Evolutionary conservation across 345 rosid genomes (phyloP).

Genomic region (Ceriops decandra): DNA sequence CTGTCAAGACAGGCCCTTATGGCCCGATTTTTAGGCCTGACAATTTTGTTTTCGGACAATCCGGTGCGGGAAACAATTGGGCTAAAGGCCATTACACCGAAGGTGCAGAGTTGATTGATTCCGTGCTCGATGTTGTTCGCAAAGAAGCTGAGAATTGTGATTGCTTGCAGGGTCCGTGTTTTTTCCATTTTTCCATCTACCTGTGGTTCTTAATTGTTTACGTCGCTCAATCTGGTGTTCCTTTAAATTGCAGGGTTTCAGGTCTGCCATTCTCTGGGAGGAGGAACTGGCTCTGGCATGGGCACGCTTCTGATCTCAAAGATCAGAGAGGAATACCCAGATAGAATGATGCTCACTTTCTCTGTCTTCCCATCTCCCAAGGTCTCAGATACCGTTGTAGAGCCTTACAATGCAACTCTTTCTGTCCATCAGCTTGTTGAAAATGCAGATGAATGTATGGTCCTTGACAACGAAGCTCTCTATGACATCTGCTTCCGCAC

Average conservation of each 20-base stretch:
- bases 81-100: conserved; percentile 44
- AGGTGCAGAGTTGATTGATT: conserved; percentile 42
- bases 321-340: conserved; percentile 71
- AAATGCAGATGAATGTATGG: conserved; percentile 71
- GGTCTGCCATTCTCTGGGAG: conserved; percentile 62
- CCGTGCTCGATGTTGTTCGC: conserved; percentile 42
- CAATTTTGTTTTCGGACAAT: conserved; percentile 43
- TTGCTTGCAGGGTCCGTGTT: conserved; percentile 32
- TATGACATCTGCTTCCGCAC: conserved; percentile 70
- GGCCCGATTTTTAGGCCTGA: conserved; percentile 44
- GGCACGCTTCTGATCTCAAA: conserved; percentile 62
- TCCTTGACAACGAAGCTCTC: conserved; percentile 59
- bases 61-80: conserved; percentile 53
- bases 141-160: conserved; percentile 45
- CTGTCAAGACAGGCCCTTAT: conserved; percentile 30
- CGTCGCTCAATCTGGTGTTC: background rate
- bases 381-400: conserved; percentile 73
- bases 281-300: conserved; percentile 73
- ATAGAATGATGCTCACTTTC: conserved; percentile 71
- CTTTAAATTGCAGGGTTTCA: conserved; percentile 46
- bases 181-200: background rate
- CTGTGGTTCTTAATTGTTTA: background rate
- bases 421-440: conserved; percentile 68
- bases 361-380: conserved; percentile 73
- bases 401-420: conserved; percentile 66